A percentile compares a stretch with the other conserved stretches of the same genome.
Evolutionary conservation across 345 rosid species (phyloP).

Genomic region (Dipteronia sinensis): DNA sequence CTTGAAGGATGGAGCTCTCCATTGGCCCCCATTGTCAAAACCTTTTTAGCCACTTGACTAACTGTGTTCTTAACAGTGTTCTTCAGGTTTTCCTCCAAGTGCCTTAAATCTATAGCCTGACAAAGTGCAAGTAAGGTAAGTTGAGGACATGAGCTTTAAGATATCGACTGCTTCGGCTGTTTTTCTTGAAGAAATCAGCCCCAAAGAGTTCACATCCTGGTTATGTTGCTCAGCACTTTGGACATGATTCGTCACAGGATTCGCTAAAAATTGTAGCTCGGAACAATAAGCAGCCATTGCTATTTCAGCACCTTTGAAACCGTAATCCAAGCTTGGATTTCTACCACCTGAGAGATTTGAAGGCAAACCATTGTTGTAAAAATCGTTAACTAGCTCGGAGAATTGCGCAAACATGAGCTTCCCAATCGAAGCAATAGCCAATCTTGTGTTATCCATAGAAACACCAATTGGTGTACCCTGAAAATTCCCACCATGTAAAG

Average conservation of each 20-base stretch:
- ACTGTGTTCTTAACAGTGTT: slow-evolving; percentile 33
- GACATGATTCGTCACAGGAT: slow-evolving; percentile 68
- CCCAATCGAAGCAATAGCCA: slow-evolving; percentile 69
- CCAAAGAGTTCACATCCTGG: slow-evolving; percentile 71
- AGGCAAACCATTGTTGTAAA: slow-evolving; percentile 54
- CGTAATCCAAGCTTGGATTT: slow-evolving; percentile 49
- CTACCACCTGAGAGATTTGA: slow-evolving; percentile 46
- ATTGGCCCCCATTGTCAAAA: slow-evolving; percentile 27
- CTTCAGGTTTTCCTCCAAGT: slow-evolving; percentile 44
- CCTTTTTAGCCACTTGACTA: slow-evolving; percentile 35
- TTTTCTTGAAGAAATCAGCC: slow-evolving; percentile 46
- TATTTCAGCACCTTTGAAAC: slow-evolving; percentile 47
- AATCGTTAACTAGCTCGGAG: slow-evolving; percentile 50
- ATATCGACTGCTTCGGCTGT: slow-evolving; percentile 56
- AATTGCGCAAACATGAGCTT: slow-evolving; percentile 65
- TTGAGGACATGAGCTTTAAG: slow-evolving; percentile 60
- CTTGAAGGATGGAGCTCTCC: slow-evolving; percentile 41
- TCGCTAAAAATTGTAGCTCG: slow-evolving; percentile 65
- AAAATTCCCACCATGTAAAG: slow-evolving; percentile 57
- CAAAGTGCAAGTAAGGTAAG: slow-evolving; percentile 44
- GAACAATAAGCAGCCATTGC: slow-evolving; percentile 63
- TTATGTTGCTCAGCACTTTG: slow-evolving; percentile 72
- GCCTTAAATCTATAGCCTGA: slow-evolving; percentile 47
- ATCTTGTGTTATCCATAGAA: slow-evolving; percentile 67
- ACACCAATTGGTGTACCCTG: slow-evolving; percentile 79